Evolutionary conservation across 2,329 filamentous ascomycete species (phyloP), one percentile per base, ranked within the genome.

Genomic region (Ambrosiella cleistominuta): DNA sequence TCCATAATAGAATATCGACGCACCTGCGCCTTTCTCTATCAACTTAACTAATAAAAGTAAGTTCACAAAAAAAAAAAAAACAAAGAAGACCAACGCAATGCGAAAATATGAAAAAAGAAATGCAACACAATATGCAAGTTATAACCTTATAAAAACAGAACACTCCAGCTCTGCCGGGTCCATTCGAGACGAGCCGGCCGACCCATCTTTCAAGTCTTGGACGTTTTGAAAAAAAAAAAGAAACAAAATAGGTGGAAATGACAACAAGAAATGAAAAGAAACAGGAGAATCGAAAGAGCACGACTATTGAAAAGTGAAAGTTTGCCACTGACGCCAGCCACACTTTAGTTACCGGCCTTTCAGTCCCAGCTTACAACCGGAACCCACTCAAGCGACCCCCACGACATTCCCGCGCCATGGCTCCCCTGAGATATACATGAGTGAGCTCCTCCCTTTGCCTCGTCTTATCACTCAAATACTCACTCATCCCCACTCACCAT

Each of bases 401-500:
- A 47, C 19, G 44, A 8, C 12, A 47, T 47, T 47, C 44, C 44
- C 44, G n/a, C 8, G 19, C 4, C 44, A 47, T n/a, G 44, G 12
- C 44, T 47, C 47, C 27, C 47, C 47, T 51, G 47, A 51, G 9
- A n/a, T 37, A 35, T 54, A 42, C 27, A 54, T 54, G 8, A n/a
- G 13, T 19, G 17, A 19, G 27, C 13, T 12, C 47, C 47, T 13
- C n/a, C 19, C 47, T 9, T 19, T 27, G 19, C 19, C 27, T 47
- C 15, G 44, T 11, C n/a, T 47, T 17, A 11, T 17, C 12, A 47
- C 44, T n/a, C 44, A 6, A 13, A 47, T 17, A 47, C 7, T 47
- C 15, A 47, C 44, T 57, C 51, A 60, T 76, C 74, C 13, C 52
- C 52, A 7, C 65, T 66, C 61, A 75, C 68, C 19, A 72, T 73